Percentiles rank a stretch among this genome's conserved stretches.
Evolutionary conservation across 192 early-diverging fungal species (phyloP).

Genomic region (Linnemannia elongata): DNA sequence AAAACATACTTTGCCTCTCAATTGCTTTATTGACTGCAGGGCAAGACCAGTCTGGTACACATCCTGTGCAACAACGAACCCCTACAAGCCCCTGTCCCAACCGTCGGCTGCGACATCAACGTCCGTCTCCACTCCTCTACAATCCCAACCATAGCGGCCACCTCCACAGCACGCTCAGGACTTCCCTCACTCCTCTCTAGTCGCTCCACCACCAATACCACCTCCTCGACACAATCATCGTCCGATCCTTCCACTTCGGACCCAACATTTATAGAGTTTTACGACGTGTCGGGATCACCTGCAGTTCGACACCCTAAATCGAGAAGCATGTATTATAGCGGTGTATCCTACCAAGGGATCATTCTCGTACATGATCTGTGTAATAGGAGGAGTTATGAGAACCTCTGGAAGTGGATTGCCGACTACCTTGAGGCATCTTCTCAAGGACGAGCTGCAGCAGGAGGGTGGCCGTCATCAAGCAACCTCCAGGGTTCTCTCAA

Average conservation of each 20-base stretch:
- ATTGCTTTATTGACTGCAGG: constrained; percentile 28
- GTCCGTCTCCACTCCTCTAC: constrained; percentile 58
- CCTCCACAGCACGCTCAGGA: not conserved
- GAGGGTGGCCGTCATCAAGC: constrained; percentile 5
- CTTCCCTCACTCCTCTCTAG: not conserved
- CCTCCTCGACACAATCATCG: not conserved
- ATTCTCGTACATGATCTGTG: constrained; percentile 69
- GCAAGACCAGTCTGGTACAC: constrained; percentile 69
- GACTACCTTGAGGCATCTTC: constrained; percentile 37
- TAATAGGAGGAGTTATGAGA: constrained; percentile 65
- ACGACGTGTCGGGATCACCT: constrained; percentile 64
- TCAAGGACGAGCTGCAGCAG: not conserved
- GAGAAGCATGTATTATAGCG: constrained; percentile 65
- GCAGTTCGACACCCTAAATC: constrained; percentile 58
- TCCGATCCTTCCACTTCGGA: constrained; percentile 7
- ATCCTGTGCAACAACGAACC: constrained; percentile 64
- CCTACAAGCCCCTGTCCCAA: constrained; percentile 48
- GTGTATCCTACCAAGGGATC: constrained; percentile 58
- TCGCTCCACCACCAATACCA: not conserved
- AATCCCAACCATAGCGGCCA: constrained; percentile 18
- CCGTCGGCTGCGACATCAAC: constrained; percentile 67
- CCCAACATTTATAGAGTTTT: constrained; percentile 67
- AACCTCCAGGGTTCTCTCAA: not conserved
- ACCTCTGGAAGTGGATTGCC: constrained; percentile 67
- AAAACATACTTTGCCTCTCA: not conserved